A percentile compares a stretch with the other conserved stretches of the same genome.
phyloP scores from a whole-genome alignment of 2,329 filamentous ascomycete species.

The Microcyclospora pomicola region DNA sequence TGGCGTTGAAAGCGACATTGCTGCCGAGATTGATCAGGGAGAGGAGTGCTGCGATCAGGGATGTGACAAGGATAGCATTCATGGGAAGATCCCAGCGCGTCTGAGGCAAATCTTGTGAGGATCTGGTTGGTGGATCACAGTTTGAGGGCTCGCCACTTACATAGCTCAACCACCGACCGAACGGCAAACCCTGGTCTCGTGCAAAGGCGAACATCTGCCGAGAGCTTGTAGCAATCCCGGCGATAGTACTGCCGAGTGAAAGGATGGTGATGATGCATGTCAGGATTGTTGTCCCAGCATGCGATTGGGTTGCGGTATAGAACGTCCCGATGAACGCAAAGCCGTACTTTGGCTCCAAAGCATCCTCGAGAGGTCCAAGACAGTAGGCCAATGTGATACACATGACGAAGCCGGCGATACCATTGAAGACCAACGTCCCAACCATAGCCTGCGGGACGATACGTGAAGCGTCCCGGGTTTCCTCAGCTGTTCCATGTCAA shows the following conservation, averaged over 20 bases:
- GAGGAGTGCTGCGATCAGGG: constrained; percentile 15
- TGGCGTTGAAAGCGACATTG: constrained; percentile 29
- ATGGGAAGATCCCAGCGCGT: constrained; percentile 13
- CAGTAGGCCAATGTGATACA: constrained; percentile 22
- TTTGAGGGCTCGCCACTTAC: constrained; percentile 13
- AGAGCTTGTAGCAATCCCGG: constrained; percentile 25
- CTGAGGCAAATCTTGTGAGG: constrained; percentile 7
- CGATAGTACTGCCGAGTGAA: constrained; percentile 19
- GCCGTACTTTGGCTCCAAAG: background rate
- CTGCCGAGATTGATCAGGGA: constrained; percentile 25
- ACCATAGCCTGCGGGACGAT: constrained; percentile 15
- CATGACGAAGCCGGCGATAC: constrained; percentile 9
- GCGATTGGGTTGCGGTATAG: constrained; percentile 21
- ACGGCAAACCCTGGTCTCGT: constrained; percentile 17
- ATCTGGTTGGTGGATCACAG: constrained; percentile 12
- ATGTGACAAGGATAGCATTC: constrained; percentile 13
- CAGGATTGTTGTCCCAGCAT: constrained; percentile 20
- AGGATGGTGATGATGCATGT: constrained; percentile 22
- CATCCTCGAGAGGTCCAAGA: constrained; percentile 16
- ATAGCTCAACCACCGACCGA: constrained; percentile 7
- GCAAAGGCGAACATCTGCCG: constrained; percentile 28
- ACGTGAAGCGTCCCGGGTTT: constrained; percentile 13
- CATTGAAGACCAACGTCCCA: constrained; percentile 10
- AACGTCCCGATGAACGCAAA: constrained; percentile 24
- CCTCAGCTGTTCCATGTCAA: constrained; percentile 9